phyloP scores from a whole-genome alignment of 768 basidiomycete species.

The Strobilomyces confusus region DNA sequence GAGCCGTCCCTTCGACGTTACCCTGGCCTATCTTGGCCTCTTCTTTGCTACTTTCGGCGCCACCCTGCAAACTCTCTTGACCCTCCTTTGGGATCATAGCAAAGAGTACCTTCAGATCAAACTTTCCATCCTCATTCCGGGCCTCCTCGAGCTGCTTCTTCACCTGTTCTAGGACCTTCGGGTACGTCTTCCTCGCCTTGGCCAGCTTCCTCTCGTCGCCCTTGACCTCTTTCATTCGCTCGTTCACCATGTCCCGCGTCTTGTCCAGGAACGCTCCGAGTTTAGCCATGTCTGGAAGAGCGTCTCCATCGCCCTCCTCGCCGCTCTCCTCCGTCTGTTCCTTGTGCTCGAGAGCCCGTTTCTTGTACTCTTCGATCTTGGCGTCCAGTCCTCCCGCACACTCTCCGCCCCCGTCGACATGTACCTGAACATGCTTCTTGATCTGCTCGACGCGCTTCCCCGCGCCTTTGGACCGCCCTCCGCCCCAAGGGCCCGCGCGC shows the following conservation, averaged over 20 bases:
- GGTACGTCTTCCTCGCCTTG: slow-evolving; percentile 15
- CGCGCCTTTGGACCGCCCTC: background rate
- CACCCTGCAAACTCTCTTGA: background rate
- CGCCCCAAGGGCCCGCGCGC: background rate
- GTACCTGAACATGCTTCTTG: background rate
- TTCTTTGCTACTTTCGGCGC: slow-evolving; percentile 4
- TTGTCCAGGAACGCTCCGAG: slow-evolving; percentile 18
- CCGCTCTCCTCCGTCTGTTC: background rate
- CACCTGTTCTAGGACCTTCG: slow-evolving; percentile 9
- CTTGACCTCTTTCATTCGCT: slow-evolving; percentile 13
- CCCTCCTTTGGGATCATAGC: slow-evolving; percentile 11
- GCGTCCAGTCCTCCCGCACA: background rate
- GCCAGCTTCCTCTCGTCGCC: slow-evolving; percentile 18
- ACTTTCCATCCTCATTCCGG: slow-evolving; percentile 1
- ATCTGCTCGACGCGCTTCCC: slow-evolving; percentile 5
- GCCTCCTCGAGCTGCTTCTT: slow-evolving; percentile 10
- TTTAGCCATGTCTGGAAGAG: slow-evolving; percentile 3
- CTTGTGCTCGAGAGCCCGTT: background rate
- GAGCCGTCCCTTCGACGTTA: background rate
- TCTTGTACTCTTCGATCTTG: slow-evolving; percentile 7
- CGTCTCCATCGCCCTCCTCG: background rate
- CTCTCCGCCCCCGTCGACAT: background rate
- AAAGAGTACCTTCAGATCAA: slow-evolving; percentile 5
- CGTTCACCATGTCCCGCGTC: slow-evolving; percentile 16
- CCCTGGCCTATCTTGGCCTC: background rate